phyloP scores from a whole-genome alignment of 2,329 filamentous ascomycete species.

The Verticillium nonalfalfae region DNA sequence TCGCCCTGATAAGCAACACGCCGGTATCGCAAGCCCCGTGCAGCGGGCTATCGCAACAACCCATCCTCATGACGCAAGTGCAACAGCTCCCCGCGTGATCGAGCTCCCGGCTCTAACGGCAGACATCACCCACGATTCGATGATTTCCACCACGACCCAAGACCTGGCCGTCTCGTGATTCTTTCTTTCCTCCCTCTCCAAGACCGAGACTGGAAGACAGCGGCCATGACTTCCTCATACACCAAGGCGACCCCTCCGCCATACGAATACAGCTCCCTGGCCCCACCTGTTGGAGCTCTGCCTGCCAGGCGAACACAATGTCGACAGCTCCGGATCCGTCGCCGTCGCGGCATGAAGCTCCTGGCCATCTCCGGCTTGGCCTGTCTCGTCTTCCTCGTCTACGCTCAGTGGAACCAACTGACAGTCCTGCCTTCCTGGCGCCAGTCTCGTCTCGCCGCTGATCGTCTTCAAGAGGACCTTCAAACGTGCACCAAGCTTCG shows the following conservation, averaged over 20 bases:
- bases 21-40: neutral
- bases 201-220: neutral
- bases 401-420: constrained; percentile 41
- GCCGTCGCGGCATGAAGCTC: constrained; percentile 12
- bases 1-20: neutral
- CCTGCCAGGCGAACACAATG: neutral
- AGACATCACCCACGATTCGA: neutral
- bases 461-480: constrained; percentile 47
- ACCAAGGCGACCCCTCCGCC: neutral
- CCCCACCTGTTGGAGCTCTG: neutral
- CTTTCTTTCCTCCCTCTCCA: neutral
- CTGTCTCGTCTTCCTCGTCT: constrained; percentile 44
- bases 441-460: constrained; percentile 35
- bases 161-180: neutral
- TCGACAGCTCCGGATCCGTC: constrained; percentile 3
- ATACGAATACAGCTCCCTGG: neutral
- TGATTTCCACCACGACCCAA: neutral
- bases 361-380: constrained; percentile 36
- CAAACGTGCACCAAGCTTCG: constrained; percentile 49
- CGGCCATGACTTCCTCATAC: neutral
- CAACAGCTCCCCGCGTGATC: neutral
- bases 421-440: neutral
- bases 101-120: neutral
- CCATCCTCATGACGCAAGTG: neutral
- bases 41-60: neutral